These are phyloP conservation scores for Conoideocrella luteorostrata DNA, from an alignment of 2,329 filamentous ascomycete species.

Conservation along the genomic window DNA sequence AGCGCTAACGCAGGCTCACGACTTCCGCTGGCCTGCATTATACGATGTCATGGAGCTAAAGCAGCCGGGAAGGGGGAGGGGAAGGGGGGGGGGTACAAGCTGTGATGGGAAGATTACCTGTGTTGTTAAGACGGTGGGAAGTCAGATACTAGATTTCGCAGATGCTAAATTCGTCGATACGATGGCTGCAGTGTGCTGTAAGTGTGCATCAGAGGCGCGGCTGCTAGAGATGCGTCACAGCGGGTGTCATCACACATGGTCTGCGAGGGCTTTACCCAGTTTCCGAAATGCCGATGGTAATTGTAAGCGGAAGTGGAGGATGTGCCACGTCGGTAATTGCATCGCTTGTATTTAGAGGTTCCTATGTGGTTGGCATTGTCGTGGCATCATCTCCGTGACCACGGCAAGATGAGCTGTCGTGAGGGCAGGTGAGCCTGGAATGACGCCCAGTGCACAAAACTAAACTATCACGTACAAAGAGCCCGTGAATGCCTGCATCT, in stretches of 20 bases:
- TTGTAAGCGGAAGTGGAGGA: not conserved
- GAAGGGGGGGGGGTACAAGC: not conserved
- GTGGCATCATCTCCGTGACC: conserved; percentile 2
- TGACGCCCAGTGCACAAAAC: not conserved
- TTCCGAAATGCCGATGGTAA: not conserved
- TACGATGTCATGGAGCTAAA: not conserved
- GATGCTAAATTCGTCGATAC: conserved; percentile 2
- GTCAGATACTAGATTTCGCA: not conserved
- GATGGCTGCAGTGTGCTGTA: not conserved
- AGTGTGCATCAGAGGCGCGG: conserved; percentile 1
- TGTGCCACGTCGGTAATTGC: not conserved
- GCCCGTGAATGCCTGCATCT: conserved; percentile 2
- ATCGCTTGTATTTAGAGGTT: not conserved
- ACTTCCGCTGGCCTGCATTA: not conserved
- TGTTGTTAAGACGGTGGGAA: not conserved
- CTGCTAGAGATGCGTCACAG: not conserved
- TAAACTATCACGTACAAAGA: conserved; percentile 1
- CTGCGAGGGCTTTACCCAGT: not conserved
- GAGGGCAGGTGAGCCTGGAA: not conserved
- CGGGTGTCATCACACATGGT: not conserved
- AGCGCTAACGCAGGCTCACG: conserved; percentile 2
- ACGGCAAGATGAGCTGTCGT: conserved; percentile 1
- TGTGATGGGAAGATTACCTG: not conserved
- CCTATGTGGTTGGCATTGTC: not conserved
- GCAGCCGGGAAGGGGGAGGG: too few relatives aligned